phyloP scores from a whole-genome alignment of 129 eudicot species.

The Heracleum sosnowskyi region DNA sequence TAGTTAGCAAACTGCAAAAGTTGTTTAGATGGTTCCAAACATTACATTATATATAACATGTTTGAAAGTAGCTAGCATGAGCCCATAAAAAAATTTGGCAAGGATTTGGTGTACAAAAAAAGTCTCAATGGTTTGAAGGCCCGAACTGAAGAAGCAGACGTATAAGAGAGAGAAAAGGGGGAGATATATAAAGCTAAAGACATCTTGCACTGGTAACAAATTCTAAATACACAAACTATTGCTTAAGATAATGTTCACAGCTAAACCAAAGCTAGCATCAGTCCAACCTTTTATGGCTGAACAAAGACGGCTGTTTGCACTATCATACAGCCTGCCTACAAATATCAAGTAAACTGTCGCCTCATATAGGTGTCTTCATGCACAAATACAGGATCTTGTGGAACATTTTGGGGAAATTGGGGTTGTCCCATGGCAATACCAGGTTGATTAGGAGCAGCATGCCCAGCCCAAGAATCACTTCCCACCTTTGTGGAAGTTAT shows the following conservation, averaged over 20 bases:
- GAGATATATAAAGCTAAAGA: background rate
- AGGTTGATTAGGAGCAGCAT: slow-evolving; percentile 1
- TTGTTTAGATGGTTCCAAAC: background rate
- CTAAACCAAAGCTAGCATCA: background rate
- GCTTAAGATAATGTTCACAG: background rate
- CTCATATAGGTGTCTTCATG: slow-evolving; percentile 77
- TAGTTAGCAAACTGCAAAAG: no score
- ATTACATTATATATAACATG: background rate
- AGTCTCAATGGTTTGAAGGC: background rate
- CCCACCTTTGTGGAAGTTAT: slow-evolving; percentile 4
- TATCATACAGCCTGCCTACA: background rate
- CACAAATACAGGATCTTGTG: slow-evolving; percentile 68
- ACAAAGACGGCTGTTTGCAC: background rate
- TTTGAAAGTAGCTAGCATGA: background rate
- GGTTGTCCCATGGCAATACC: slow-evolving; percentile 14
- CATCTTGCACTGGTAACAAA: background rate
- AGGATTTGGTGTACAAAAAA: background rate
- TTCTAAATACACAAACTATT: background rate
- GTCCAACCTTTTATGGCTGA: background rate
- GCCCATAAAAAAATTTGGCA: background rate
- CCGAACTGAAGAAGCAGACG: background rate
- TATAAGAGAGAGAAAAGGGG: background rate
- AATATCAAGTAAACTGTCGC: slow-evolving; percentile 40
- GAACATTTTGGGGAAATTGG: slow-evolving; percentile 9
- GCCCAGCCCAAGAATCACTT: background rate